These are phyloP conservation scores for Apiotrichum veenhuisii DNA, from an alignment of 1,284 basidiomycete species.

Conservation along the genomic window DNA sequence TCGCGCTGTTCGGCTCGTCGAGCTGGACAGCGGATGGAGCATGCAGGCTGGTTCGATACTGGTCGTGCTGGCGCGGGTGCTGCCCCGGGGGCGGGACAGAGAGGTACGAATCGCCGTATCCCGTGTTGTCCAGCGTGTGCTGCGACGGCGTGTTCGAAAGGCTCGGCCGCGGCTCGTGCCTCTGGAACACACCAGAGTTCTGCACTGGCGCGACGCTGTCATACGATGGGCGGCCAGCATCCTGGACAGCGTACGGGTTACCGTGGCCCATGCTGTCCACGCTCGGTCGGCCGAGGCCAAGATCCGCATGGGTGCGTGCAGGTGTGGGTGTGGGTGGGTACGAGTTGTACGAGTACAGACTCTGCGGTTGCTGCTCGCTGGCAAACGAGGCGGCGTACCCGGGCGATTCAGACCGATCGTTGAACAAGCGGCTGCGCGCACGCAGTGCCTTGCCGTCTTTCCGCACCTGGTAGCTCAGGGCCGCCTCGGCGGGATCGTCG, in stretches of 20 bases:
- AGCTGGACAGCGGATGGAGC: too few species aligned
- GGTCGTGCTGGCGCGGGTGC: too few species aligned
- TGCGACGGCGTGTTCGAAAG: not conserved
- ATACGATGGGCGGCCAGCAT: not conserved
- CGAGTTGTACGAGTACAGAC: constrained; percentile 3
- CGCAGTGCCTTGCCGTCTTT: constrained; percentile 68
- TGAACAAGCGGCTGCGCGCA: constrained; percentile 51
- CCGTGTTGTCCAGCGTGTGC: not conserved
- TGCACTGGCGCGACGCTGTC: not conserved
- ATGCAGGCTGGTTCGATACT: too few species aligned
- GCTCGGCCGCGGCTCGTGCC: not conserved
- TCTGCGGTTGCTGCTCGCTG: not conserved
- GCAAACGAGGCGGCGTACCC: too few species aligned
- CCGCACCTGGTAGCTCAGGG: constrained; percentile 60
- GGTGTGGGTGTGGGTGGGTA: not conserved
- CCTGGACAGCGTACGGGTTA: not conserved
- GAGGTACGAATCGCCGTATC: constrained; percentile 3
- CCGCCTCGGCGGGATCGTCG: constrained; percentile 63
- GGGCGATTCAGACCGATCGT: not conserved
- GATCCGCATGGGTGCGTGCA: not conserved
- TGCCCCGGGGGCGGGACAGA: too few species aligned
- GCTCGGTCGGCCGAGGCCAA: not conserved
- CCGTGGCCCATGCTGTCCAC: not conserved
- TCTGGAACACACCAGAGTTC: not conserved
- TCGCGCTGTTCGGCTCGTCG: too few species aligned